Conservation (phyloP, 441 rosid genomes). For the Populus hybrid region DNA sequence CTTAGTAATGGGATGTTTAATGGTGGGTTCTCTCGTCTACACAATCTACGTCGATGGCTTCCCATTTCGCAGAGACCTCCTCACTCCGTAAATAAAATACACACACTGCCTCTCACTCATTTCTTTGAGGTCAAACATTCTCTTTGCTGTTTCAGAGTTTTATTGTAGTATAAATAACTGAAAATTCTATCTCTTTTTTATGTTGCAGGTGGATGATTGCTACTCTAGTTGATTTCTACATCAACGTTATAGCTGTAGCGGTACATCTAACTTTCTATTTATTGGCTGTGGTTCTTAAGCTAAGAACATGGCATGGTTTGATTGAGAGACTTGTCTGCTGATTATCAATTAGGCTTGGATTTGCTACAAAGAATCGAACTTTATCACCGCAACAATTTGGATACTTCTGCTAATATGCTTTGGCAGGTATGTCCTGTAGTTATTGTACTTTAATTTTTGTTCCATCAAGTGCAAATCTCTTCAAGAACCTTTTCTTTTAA, state of each 20-base stretch:
- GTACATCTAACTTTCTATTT: constrained; percentile 25
- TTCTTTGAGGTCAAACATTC: background rate
- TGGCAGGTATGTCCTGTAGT: constrained; percentile 48
- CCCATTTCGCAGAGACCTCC: constrained; percentile 72
- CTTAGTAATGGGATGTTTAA: constrained; percentile 38
- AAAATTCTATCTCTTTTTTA: background rate
- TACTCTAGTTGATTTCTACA: constrained; percentile 71
- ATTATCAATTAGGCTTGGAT: constrained; percentile 52
- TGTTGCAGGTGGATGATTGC: constrained; percentile 74
- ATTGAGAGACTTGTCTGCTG: background rate
- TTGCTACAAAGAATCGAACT: constrained; percentile 58
- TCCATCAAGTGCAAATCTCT: background rate
- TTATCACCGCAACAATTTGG: constrained; percentile 47
- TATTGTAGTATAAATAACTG: background rate
- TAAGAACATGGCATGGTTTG: background rate
- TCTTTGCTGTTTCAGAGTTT: background rate
- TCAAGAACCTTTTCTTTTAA: background rate
- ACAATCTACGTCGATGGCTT: constrained; percentile 64
- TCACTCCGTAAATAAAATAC: constrained; percentile 51
- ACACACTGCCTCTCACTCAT: constrained; percentile 8
- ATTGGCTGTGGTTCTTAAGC: background rate
- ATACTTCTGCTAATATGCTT: constrained; percentile 53
- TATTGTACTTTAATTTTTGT: background rate
- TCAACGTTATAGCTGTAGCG: constrained; percentile 52
- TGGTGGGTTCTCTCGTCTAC: constrained; percentile 59